phyloP scores from a whole-genome alignment of 495 filamentous ascomycete genomes.

The Chaetomidium leptoderma region DNA sequence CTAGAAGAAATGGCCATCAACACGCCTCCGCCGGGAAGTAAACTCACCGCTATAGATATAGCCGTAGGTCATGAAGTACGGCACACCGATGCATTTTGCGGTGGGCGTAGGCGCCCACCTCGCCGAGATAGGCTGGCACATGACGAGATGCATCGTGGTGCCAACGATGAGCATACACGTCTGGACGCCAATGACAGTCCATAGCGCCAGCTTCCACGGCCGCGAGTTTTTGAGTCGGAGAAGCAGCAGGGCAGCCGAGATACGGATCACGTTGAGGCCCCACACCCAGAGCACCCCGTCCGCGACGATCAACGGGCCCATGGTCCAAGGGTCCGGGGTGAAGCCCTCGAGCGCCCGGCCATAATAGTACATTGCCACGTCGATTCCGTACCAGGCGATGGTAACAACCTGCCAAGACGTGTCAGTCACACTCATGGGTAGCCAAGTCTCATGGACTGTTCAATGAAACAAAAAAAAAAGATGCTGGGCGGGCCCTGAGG shows the following conservation, averaged over 20 bases:
- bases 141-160: conserved; percentile 11
- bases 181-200: not conserved
- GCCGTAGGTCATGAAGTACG: conserved; percentile 2
- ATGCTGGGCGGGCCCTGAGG: no score
- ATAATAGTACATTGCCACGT: conserved; percentile 7
- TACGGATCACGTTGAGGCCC: conserved; percentile 7
- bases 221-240: not conserved
- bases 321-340: not conserved
- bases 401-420: not conserved
- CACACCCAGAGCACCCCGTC: conserved; percentile 10
- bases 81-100: not conserved
- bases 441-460: no score
- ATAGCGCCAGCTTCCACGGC: conserved; percentile 4
- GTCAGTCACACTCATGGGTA: no score
- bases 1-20: not conserved
- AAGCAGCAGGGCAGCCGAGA: conserved; percentile 2
- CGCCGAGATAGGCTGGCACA: conserved; percentile 6
- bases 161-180: conserved; percentile 1
- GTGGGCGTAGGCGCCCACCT: conserved; percentile 5
- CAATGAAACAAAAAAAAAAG: no score
- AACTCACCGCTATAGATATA: conserved; percentile 2
- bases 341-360: conserved; percentile 6
- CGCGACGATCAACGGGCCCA: conserved; percentile 1
- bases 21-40: no score
- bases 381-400: conserved; percentile 4